phyloP scores from a whole-genome alignment of 495 filamentous ascomycete species.

The Penicillium macrosclerotiorum region DNA sequence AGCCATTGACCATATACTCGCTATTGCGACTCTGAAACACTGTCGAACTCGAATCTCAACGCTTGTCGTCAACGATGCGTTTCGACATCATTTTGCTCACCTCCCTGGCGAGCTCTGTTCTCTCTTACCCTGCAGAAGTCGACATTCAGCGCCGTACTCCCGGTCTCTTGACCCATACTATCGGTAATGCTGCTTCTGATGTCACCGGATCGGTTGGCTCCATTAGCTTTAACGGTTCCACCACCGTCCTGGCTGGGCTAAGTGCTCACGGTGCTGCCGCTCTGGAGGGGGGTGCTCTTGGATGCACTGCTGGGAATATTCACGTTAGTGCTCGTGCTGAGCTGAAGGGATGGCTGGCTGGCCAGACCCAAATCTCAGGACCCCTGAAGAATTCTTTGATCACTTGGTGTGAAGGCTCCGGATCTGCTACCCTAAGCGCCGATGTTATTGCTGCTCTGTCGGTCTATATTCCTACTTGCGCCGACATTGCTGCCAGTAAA shows the following conservation, averaged over 20 bases:
- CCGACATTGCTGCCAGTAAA: conserved; percentile 37
- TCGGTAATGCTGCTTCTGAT: conserved; percentile 18
- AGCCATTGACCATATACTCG: conserved; percentile 19
- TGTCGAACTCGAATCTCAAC: not conserved
- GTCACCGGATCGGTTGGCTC: conserved; percentile 17
- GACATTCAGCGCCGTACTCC: conserved; percentile 32
- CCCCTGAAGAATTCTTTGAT: conserved; percentile 13
- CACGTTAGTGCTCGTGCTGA: conserved; percentile 29
- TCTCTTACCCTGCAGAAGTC: conserved; percentile 33
- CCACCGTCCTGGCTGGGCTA: conserved; percentile 29
- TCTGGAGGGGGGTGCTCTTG: conserved; percentile 38
- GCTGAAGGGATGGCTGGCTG: conserved; percentile 33
- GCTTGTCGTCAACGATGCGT: conserved; percentile 35
- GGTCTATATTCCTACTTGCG: conserved; percentile 38
- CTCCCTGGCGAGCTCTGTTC: conserved; percentile 35
- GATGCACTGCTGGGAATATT: conserved; percentile 33
- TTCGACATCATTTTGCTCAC: conserved; percentile 37
- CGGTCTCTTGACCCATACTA: conserved; percentile 17
- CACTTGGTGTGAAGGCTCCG: conserved; percentile 15
- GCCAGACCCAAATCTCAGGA: conserved; percentile 24
- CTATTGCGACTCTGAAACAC: too few species aligned
- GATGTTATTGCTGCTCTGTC: conserved; percentile 32
- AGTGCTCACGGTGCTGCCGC: conserved; percentile 40
- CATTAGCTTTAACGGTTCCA: conserved; percentile 20
- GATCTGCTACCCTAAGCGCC: conserved; percentile 12